Evolutionary conservation across 768 basidiomycete species (phyloP).

Genomic region (Tylopilus rubrobrunneus): DNA sequence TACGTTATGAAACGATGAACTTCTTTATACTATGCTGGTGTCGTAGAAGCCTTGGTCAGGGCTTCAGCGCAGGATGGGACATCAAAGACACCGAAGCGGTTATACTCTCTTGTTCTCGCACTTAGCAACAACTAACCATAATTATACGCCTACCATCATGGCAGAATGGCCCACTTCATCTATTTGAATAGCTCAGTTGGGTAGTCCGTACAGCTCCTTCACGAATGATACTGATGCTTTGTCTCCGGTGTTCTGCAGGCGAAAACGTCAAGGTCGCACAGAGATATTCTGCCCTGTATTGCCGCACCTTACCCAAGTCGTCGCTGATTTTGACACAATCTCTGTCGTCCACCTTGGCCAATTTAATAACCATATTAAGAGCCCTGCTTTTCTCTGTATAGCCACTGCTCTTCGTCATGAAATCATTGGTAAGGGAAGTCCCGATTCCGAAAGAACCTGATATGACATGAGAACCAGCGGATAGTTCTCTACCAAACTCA

Average conservation of each 20-base stretch:
- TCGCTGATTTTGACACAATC: conserved; percentile 94
- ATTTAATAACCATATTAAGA: conserved; percentile 94
- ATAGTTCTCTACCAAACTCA: neutral
- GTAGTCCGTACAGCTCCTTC: conserved; percentile 35
- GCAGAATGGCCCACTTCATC: no score
- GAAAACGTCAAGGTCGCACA: neutral
- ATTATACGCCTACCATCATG: neutral
- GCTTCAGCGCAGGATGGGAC: conserved; percentile 38
- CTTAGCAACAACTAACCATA: neutral
- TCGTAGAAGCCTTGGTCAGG: conserved; percentile 22
- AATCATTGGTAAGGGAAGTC: conserved; percentile 90
- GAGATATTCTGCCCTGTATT: neutral
- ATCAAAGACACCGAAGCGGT: conserved; percentile 48
- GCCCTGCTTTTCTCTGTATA: conserved; percentile 67
- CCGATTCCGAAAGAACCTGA: conserved; percentile 91
- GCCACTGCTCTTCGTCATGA: conserved; percentile 42
- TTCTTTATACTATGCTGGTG: no score
- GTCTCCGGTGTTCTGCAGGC: conserved; percentile 68
- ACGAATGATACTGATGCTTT: conserved; percentile 52
- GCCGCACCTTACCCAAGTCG: conserved; percentile 71
- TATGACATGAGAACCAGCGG: neutral
- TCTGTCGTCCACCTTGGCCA: conserved; percentile 65
- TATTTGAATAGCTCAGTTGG: neutral
- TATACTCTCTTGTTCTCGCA: conserved; percentile 23
- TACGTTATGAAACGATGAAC: no score